Evolutionary conservation across 208 protist genomes (phyloP).

Genomic region (Leishmania amazonensis): DNA sequence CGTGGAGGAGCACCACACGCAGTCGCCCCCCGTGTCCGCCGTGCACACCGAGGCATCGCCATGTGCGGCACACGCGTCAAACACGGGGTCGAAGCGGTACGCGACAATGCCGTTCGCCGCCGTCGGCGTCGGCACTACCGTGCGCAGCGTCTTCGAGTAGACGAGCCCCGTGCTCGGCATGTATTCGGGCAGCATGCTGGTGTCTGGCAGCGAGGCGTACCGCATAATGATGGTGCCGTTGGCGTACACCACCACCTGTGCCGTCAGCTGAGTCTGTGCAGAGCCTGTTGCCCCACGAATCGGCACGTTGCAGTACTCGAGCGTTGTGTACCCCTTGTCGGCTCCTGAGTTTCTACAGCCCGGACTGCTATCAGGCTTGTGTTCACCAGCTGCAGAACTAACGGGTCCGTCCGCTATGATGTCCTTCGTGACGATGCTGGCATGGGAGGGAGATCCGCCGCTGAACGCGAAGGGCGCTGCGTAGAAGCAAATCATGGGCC

Average conservation of each 20-base stretch:
- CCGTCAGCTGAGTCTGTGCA: constrained; percentile 20
- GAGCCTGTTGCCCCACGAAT: background rate
- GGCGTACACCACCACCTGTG: constrained; percentile 47
- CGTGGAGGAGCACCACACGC: constrained; percentile 28
- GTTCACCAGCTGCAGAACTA: too few relatives aligned
- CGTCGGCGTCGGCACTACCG: constrained; percentile 24
- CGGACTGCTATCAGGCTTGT: too few relatives aligned
- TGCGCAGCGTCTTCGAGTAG: constrained; percentile 21
- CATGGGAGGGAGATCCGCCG: background rate
- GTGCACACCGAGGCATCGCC: constrained; percentile 5
- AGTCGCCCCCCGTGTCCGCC: constrained; percentile 5
- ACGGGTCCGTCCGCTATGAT: background rate
- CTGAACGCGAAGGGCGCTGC: background rate
- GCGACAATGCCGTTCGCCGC: constrained; percentile 23
- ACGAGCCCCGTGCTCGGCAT: constrained; percentile 20
- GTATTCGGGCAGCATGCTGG: background rate
- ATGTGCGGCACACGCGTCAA: constrained; percentile 14
- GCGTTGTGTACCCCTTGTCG: background rate
- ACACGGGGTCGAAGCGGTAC: constrained; percentile 26
- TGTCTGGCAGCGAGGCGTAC: constrained; percentile 36
- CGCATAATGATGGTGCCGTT: constrained; percentile 57
- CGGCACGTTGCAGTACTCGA: constrained; percentile 26
- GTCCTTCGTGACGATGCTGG: constrained; percentile 9
- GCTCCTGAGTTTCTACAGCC: too few relatives aligned
- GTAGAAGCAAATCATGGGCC: constrained; percentile 52